Base-by-base conservation (phyloP, 2,329 filamentous ascomycete genomes). In the Calonectria hongkongensis region DNA sequence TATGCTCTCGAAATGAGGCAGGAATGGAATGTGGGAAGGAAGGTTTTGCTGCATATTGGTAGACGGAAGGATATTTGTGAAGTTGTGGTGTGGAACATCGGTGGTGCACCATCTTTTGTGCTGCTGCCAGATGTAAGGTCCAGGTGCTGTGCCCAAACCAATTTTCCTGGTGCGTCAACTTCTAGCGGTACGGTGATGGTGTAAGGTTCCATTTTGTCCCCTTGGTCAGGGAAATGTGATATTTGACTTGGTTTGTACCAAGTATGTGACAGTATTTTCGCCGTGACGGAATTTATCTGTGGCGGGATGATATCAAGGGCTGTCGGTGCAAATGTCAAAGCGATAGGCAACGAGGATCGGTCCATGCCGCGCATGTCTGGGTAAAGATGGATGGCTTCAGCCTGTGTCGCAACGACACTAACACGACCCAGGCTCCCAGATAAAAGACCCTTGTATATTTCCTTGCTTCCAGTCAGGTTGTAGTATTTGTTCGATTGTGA, bases 31-130 rank as follows among this genome's bases (percentile, higher is more conserved):
- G 54, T 60, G 2, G 54, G 54, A 28, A 60, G 54, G 39, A 60
- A 60, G 9, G 54, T 41, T n/a, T 41, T 41, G 33, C 18, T 25
- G 8, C 10, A 25, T 25, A 60, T 41, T 9, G 54, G 54, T 12
- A 60, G 21, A 18, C 33, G 54, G 21, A 60, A 60, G 41, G 54
- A 60, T 13, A 60, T 41, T 60, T 60, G 54, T 18, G 54, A 60
- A 18, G 54, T 41, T 7, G 54, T 41, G 39, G 54, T 60, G 33
- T 60, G 54, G 12, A 60, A 60, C 15, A 60, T 60, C 5, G 54
- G 54, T 21, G 36, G 36, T 6, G 33, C 33, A 27, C 12, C 21
- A 41, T 41, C 33, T n/a, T 36, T 4, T 41, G 36, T 2, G 33
- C 8, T 9, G 8, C 9, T 41, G 2, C 21, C 33, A 39, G 36